These are phyloP conservation scores for Malbranchea cinnamomea DNA, from an alignment of 2,329 filamentous ascomycete genomes.

Conservation along the genomic window DNA sequence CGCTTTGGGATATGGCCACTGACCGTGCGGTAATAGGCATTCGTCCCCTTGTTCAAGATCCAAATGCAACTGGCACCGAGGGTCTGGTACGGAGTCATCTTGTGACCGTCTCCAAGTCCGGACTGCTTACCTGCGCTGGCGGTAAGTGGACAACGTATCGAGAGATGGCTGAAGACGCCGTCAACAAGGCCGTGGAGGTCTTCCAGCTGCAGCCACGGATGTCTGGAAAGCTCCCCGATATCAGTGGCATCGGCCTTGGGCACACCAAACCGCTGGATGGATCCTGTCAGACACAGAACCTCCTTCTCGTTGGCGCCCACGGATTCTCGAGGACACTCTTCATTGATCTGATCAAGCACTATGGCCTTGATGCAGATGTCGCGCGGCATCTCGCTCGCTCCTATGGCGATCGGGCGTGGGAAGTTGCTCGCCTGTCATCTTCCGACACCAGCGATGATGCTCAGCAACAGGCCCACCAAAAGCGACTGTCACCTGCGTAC, in stretches of 20 bases:
- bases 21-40: too few relatives aligned
- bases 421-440: slow-evolving; percentile 54
- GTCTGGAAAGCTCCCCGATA: slow-evolving; percentile 40
- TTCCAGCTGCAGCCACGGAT: slow-evolving; percentile 44
- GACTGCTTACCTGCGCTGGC: slow-evolving; percentile 59
- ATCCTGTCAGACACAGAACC: slow-evolving; percentile 55
- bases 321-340: slow-evolving; percentile 67
- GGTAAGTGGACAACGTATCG: slow-evolving; percentile 73
- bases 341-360: slow-evolving; percentile 74
- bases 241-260: slow-evolving; percentile 50
- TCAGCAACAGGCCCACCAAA: slow-evolving; percentile 61
- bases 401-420: slow-evolving; percentile 74
- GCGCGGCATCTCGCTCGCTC: slow-evolving; percentile 64
- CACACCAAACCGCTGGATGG: slow-evolving; percentile 49
- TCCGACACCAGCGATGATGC: slow-evolving; percentile 50
- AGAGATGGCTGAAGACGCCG: slow-evolving; percentile 66
- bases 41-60: slow-evolving; percentile 58
- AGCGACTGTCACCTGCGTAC: slow-evolving; percentile 57
- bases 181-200: slow-evolving; percentile 53
- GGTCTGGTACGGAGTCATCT: slow-evolving; percentile 64
- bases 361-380: slow-evolving; percentile 65
- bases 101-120: slow-evolving; percentile 52
- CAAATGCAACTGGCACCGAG: slow-evolving; percentile 59
- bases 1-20: too few relatives aligned
- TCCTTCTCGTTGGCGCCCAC: slow-evolving; percentile 57